Evolutionary conservation across 1,284 basidiomycete genomes (phyloP), one percentile per base, ranked within the genome.

Genomic region (Pseudozyma sp.): DNA sequence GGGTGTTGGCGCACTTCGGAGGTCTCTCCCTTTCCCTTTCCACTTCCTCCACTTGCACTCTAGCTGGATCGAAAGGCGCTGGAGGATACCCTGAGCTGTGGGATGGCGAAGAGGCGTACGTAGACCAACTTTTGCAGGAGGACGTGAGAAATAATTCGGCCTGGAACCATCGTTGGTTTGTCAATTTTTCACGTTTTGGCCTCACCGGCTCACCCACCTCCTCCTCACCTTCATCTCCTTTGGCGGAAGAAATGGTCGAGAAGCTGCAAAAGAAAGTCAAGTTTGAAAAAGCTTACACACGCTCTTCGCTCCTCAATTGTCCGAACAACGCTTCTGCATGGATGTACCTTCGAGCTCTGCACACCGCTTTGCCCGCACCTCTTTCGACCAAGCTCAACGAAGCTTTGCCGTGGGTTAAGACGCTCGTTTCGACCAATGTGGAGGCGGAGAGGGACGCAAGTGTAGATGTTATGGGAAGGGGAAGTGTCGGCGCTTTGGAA

Each of bases 111-210:
- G 86, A 92, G 18, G 88, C 88, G 31, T 97, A 93, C 85, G 89
- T 92, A 55, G 92, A 95, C 71, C 83, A 86, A 59, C 89, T 97
- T 87, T 85, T 98, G 31, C 87, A 87, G 7, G 86, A 88, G 21
- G 96, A 99, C 85, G 88, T 96, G 42, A 87, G 95, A 78, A 99
- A 99, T 85, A 99, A 99, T 83, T 95, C 93, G 45, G 97, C 93
- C 14, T 99, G 96, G 96, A 94, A 96, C 83, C 97, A 98, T 87
- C 90, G 96, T 25, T 98, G 94, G 88, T 98, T 96, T 84, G 89
- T 94, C 55, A 88, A 92, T n/a, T 94, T 93, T 78, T 58, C 54
- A 4, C 61, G 71, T 1, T 66, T 52, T 44, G 66, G 66, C n/a
- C 52, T 65, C 43, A 59, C 60, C 50, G 61, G 58, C 1, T 38